Percentiles rank a stretch among this genome's conserved stretches.
These are phyloP conservation scores for Tinospora cordifolia DNA, from an alignment of 164 flowering plant genomes.

Conservation along the genomic window DNA sequence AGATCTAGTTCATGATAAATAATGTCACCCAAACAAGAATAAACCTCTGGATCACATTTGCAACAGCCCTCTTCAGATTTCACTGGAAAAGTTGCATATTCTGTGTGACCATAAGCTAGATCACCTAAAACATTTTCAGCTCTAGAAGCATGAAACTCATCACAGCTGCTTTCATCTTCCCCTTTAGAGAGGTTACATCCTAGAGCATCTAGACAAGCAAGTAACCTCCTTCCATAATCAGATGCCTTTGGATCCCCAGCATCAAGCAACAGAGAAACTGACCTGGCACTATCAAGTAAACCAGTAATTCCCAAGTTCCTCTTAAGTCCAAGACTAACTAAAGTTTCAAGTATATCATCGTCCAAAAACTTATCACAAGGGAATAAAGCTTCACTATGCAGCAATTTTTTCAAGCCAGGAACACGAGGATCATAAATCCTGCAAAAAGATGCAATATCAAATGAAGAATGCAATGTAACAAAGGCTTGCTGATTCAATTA, in stretches of 20 bases:
- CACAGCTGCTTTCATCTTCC: constrained; percentile 17
- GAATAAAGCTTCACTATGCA: constrained; percentile 62
- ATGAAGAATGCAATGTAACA: constrained; percentile 1
- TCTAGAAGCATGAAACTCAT: constrained; percentile 7
- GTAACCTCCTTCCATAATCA: constrained; percentile 44
- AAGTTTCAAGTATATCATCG: constrained; percentile 50
- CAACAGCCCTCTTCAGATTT: constrained; percentile 9
- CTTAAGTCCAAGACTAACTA: constrained; percentile 61
- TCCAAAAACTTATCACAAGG: constrained; percentile 65
- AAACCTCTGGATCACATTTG: constrained; percentile 29
- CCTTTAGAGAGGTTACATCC: constrained; percentile 36
- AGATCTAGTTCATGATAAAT: constrained; percentile 38
- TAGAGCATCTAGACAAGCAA: constrained; percentile 49
- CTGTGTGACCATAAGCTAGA: constrained; percentile 14
- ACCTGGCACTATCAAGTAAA: constrained; percentile 80
- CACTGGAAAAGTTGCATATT: constrained; percentile 8
- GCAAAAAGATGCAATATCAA: constrained; percentile 19
- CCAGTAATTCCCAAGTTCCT: constrained; percentile 52
- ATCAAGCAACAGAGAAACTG: constrained; percentile 64
- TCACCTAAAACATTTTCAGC: constrained; percentile 8
- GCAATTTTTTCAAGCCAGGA: constrained; percentile 49
- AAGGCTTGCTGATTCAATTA: background rate
- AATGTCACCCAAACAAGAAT: constrained; percentile 29
- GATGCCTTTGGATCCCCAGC: constrained; percentile 40
- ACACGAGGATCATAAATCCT: constrained; percentile 97